Evolutionary conservation across 352 stramenopile species (phyloP).

Genomic region (Albugo candida): DNA sequence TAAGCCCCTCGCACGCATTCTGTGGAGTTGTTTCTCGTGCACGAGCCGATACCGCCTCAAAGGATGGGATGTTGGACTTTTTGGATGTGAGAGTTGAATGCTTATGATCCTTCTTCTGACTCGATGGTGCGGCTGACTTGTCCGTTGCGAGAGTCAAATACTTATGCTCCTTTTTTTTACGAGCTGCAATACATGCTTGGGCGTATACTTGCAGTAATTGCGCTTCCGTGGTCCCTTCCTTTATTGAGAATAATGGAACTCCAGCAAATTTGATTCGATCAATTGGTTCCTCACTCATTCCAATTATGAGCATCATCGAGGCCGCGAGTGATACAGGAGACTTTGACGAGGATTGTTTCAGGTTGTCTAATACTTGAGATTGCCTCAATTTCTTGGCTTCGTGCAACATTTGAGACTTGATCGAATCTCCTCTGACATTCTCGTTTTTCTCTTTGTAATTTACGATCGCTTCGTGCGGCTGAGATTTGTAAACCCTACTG

Average conservation of each 20-base stretch:
- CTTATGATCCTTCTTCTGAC: no score
- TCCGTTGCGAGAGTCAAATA: no score
- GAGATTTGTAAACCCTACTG: neutral
- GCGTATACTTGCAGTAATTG: slow-evolving; percentile 61
- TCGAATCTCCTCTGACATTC: no score
- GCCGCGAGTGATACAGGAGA: slow-evolving; percentile 26
- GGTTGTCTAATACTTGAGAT: slow-evolving; percentile 27
- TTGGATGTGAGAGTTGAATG: no score
- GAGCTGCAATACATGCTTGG: slow-evolving; percentile 36
- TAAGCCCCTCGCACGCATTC: no score
- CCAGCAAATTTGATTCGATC: slow-evolving; percentile 47
- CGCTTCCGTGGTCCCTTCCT: slow-evolving; percentile 58
- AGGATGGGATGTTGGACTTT: no score
- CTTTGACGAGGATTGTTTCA: slow-evolving; percentile 9
- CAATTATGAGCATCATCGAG: slow-evolving; percentile 50
- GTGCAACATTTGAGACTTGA: neutral
- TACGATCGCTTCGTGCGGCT: neutral
- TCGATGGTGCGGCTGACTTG: no score
- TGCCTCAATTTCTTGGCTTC: neutral
- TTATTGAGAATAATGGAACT: slow-evolving; percentile 46
- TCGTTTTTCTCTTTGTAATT: neutral
- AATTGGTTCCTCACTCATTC: slow-evolving; percentile 47
- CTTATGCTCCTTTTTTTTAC: neutral
- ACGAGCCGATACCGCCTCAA: no score
- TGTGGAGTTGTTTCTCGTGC: no score